Evolutionary conservation across 2,329 filamentous ascomycete species (phyloP).

Genomic region (Fusarium domesticum): DNA sequence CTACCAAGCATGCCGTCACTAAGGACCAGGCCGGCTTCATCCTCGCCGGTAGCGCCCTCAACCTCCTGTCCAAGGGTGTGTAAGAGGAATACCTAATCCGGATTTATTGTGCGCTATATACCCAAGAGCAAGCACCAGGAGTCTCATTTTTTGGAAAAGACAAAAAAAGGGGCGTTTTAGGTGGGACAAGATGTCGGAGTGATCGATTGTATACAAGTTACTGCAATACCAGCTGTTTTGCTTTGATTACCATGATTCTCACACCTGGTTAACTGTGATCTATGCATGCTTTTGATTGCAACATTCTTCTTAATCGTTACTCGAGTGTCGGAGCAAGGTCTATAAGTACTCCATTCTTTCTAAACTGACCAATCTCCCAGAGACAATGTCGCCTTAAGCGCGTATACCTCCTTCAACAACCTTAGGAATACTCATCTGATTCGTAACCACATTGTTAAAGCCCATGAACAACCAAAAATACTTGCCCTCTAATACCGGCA

Average conservation of each 20-base stretch:
- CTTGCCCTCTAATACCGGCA: no score
- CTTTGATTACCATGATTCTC: constrained; percentile 7
- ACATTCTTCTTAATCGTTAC: no score
- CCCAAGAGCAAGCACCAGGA: no score
- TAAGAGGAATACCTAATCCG: constrained; percentile 22
- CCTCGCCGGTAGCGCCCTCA: constrained; percentile 88
- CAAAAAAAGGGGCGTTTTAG: constrained; percentile 24
- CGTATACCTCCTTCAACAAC: background rate
- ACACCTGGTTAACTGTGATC: background rate
- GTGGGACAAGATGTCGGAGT: constrained; percentile 25
- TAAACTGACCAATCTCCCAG: background rate
- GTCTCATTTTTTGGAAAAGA: constrained; percentile 12
- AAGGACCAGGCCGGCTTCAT: constrained; percentile 91
- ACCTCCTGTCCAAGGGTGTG: constrained; percentile 69
- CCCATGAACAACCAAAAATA: no score
- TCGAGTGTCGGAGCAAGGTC: no score
- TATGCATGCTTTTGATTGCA: no score
- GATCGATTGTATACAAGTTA: constrained; percentile 21
- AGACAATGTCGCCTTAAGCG: background rate
- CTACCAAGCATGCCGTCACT: constrained; percentile 83
- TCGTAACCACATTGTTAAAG: no score
- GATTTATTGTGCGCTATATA: no score
- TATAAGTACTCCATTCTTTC: no score
- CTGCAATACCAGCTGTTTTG: constrained; percentile 23
- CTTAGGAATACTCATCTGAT: no score